Conservation (phyloP, 1,139 yeast genomes). For the Yamadazyma dushanensis region DNA sequence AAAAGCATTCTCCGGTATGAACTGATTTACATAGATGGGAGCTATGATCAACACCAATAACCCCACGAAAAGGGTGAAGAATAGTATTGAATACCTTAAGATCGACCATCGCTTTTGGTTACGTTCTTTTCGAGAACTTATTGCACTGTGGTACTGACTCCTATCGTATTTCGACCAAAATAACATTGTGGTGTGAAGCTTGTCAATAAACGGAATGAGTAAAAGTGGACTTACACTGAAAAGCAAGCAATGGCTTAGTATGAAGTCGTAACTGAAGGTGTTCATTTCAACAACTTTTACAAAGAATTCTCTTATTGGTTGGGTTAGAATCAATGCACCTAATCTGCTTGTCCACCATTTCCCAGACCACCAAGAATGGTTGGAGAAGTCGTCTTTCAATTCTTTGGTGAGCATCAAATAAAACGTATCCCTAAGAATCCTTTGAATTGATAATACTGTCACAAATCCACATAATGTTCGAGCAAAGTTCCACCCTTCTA, state of each 20-base stretch:
- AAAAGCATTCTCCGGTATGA: conserved; percentile 17
- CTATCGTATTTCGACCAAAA: conserved; percentile 37
- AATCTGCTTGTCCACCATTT: conserved; percentile 64
- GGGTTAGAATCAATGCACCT: conserved; percentile 59
- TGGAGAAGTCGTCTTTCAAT: conserved; percentile 52
- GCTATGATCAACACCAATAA: conserved; percentile 21
- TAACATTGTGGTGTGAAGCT: conserved; percentile 34
- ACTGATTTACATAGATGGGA: conserved; percentile 20
- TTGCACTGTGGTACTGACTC: conserved; percentile 26
- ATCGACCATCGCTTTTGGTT: conserved; percentile 19
- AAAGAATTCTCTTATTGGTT: conserved; percentile 66
- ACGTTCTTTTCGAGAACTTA: conserved; percentile 23
- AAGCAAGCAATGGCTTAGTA: conserved; percentile 64
- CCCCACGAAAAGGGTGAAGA: conserved; percentile 18
- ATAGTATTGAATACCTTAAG: conserved; percentile 21
- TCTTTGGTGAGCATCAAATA: conserved; percentile 54
- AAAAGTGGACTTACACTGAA: conserved; percentile 62
- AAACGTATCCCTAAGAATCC: conserved; percentile 44
- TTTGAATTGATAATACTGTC: conserved; percentile 56
- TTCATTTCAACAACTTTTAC: conserved; percentile 72
- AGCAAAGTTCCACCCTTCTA: conserved; percentile 64
- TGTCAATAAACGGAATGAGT: conserved; percentile 61
- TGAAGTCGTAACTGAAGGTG: conserved; percentile 69
- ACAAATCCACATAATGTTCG: conserved; percentile 59
- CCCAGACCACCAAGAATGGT: conserved; percentile 88